A percentile compares a stretch with the other conserved stretches of the same genome.
These are phyloP conservation scores for Beauveria asiatica DNA, from an alignment of 2,329 filamentous ascomycete genomes.

Conservation along the genomic window DNA sequence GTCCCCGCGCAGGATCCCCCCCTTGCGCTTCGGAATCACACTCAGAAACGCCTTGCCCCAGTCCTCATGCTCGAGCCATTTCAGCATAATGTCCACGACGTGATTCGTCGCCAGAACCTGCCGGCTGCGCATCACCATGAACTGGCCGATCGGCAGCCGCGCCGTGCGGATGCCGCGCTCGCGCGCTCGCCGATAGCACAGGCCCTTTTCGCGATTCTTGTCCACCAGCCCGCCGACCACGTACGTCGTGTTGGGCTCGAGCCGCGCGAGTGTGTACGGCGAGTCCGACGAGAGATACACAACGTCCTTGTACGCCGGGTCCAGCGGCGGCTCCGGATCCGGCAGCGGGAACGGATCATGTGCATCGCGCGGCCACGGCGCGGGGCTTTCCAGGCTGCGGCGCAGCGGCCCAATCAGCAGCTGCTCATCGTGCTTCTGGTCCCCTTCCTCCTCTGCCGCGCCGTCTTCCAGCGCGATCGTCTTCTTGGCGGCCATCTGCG, in stretches of 20 bases:
- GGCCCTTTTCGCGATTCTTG: constrained; percentile 89
- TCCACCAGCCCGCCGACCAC: constrained; percentile 92
- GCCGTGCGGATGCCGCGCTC: constrained; percentile 75
- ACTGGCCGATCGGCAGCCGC: constrained; percentile 89
- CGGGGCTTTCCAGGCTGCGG: constrained; percentile 21
- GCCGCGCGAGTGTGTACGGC: constrained; percentile 69
- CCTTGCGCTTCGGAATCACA: constrained; percentile 87
- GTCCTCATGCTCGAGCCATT: constrained; percentile 81
- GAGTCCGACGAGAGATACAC: constrained; percentile 91
- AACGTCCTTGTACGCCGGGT: constrained; percentile 37
- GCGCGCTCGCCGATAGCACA: constrained; percentile 78
- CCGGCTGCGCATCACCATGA: constrained; percentile 81
- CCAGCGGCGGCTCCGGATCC: constrained; percentile 23
- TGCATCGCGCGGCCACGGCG: constrained; percentile 25
- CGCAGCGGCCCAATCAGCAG: constrained; percentile 51
- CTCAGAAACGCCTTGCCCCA: constrained; percentile 85
- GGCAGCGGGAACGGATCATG: constrained; percentile 26
- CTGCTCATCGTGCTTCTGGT: constrained; percentile 33
- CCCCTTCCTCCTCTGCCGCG: not conserved
- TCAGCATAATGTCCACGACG: constrained; percentile 92
- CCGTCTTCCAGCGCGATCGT: constrained; percentile 20
- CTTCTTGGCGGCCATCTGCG: constrained; percentile 48
- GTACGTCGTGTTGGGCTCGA: constrained; percentile 85
- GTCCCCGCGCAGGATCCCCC: constrained; percentile 53
- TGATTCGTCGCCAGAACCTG: constrained; percentile 90